Evolutionary conservation across 2,329 filamentous ascomycete genomes (phyloP).

Genomic region (Tricladium varicosporioides): DNA sequence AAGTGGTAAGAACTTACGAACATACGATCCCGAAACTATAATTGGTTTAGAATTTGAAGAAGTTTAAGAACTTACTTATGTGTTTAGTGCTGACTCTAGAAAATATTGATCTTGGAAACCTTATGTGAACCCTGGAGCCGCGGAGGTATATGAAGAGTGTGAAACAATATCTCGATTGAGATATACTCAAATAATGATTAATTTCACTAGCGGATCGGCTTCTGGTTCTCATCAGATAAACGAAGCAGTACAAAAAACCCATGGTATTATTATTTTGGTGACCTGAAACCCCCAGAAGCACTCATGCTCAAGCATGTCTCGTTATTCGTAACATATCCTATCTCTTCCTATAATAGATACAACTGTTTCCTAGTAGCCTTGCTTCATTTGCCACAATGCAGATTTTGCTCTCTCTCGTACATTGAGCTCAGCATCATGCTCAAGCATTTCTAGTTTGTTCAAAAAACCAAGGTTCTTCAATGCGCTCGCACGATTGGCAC

Average conservation of each 20-base stretch:
- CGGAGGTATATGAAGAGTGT: too few species aligned
- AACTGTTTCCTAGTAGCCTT: conserved; percentile 15
- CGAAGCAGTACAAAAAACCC: neutral
- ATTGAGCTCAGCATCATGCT: conserved; percentile 73
- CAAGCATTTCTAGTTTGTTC: conserved; percentile 59
- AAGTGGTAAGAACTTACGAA: too few species aligned
- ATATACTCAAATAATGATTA: neutral
- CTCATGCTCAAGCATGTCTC: neutral
- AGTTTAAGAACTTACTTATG: too few species aligned
- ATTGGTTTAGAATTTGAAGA: too few species aligned
- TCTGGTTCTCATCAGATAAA: neutral
- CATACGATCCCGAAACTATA: too few species aligned
- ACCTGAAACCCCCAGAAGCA: neutral
- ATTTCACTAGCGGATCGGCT: neutral
- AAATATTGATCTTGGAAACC: too few species aligned
- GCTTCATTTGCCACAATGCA: conserved; percentile 68
- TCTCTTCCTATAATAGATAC: neutral
- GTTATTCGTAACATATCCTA: neutral
- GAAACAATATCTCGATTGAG: too few species aligned
- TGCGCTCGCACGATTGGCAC: conserved; percentile 63
- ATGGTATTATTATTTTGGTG: neutral
- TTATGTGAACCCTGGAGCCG: too few species aligned
- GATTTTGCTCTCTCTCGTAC: conserved; percentile 82
- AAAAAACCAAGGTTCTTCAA: conserved; percentile 72
- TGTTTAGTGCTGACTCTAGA: too few species aligned